Evolutionary conservation across 2,329 filamentous ascomycete species (phyloP).

Genomic region (Zymoseptoria brevis): DNA sequence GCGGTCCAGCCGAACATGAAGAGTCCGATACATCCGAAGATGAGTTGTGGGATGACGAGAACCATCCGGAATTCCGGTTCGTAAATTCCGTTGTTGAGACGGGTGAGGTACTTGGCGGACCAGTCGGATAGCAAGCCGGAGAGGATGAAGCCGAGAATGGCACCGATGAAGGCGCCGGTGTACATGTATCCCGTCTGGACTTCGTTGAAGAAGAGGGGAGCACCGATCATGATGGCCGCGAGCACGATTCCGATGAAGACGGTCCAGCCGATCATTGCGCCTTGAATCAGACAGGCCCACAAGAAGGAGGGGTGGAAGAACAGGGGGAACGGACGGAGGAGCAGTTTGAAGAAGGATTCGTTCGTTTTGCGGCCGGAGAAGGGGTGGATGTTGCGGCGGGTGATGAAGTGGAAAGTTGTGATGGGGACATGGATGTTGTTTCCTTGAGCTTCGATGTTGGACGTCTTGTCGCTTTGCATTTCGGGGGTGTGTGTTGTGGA

Average conservation of each 20-base stretch:
- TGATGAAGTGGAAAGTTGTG: slow-evolving; percentile 13
- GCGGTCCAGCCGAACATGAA: slow-evolving; percentile 78
- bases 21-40: slow-evolving; percentile 69
- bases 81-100: slow-evolving; percentile 69
- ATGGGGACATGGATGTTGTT: slow-evolving; percentile 8
- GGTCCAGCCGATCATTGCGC: slow-evolving; percentile 88
- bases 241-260: slow-evolving; percentile 82
- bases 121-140: slow-evolving; percentile 67
- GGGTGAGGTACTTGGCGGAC: slow-evolving; percentile 62
- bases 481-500: not conserved
- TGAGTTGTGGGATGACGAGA: slow-evolving; percentile 71
- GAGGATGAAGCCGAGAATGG: slow-evolving; percentile 67
- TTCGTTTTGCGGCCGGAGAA: slow-evolving; percentile 80
- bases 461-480: not conserved
- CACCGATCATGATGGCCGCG: slow-evolving; percentile 71
- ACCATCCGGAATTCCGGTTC: slow-evolving; percentile 86
- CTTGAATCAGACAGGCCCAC: slow-evolving; percentile 76
- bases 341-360: slow-evolving; percentile 59
- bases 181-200: slow-evolving; percentile 81
- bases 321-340: slow-evolving; percentile 69
- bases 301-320: slow-evolving; percentile 78
- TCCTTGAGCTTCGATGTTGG: not conserved
- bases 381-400: slow-evolving; percentile 30
- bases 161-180: slow-evolving; percentile 75
- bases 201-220: slow-evolving; percentile 66